A percentile compares a stretch with the other conserved stretches of the same genome.
Conservation (phyloP, 768 basidiomycete genomes). For the Baorangia bicolor region DNA sequence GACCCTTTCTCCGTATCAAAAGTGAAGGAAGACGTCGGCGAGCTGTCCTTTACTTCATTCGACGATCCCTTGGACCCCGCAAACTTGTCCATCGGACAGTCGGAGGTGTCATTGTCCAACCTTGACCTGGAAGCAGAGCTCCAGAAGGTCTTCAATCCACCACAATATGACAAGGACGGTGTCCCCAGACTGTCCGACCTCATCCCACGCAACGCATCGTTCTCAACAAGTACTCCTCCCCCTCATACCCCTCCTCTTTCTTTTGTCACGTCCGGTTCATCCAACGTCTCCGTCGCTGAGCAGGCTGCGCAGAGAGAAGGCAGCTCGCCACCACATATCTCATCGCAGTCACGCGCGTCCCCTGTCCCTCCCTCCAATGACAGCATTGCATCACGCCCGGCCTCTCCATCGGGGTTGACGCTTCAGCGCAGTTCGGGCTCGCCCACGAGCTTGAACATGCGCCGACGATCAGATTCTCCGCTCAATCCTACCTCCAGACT, state of each 20-base stretch:
- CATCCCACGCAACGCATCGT: slow-evolving; percentile 21
- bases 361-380: background rate
- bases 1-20: slow-evolving; percentile 24
- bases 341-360: slow-evolving; percentile 3
- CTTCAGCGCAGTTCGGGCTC: slow-evolving; percentile 20
- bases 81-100: slow-evolving; percentile 37
- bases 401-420: slow-evolving; percentile 8
- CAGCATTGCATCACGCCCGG: background rate
- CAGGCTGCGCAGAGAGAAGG: slow-evolving; percentile 7
- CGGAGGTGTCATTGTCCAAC: slow-evolving; percentile 36
- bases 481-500: slow-evolving; percentile 15
- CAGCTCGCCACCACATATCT: background rate
- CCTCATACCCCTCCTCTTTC: slow-evolving; percentile 19
- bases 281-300: slow-evolving; percentile 12
- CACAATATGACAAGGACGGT: slow-evolving; percentile 10
- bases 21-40: slow-evolving; percentile 27
- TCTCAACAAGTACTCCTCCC: slow-evolving; percentile 31
- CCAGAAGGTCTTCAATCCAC: slow-evolving; percentile 18
- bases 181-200: slow-evolving; percentile 26
- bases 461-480: slow-evolving; percentile 25
- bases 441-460: slow-evolving; percentile 17
- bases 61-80: slow-evolving; percentile 30
- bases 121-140: slow-evolving; percentile 34
- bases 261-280: slow-evolving; percentile 20
- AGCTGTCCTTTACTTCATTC: slow-evolving; percentile 29